Conservation (phyloP, 192 early-diverging fungal genomes). For the Haplosporangium gracile region DNA sequence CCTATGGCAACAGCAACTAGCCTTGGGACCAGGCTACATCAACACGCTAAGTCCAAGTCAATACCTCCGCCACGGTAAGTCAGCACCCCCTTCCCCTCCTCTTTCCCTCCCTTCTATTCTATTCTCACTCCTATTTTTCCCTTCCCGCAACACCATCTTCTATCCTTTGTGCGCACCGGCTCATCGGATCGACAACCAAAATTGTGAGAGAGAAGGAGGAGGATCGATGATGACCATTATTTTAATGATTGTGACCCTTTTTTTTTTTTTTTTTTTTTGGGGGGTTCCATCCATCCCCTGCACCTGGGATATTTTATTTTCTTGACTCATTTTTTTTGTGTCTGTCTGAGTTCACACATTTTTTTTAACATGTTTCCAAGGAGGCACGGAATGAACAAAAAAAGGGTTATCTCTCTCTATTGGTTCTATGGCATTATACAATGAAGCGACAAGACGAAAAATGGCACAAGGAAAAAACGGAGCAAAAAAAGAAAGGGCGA, state of each 20-base stretch:
- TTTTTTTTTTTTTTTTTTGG: neutral
- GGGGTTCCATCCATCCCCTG: neutral
- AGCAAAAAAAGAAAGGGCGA: neutral
- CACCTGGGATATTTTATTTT: neutral
- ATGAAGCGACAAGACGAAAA: neutral
- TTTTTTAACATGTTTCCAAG: neutral
- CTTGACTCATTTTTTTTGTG: constrained; percentile 5
- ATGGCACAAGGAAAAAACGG: neutral
- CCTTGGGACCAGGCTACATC: constrained; percentile 40
- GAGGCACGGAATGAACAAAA: neutral
- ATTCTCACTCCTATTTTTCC: neutral
- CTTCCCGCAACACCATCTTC: neutral
- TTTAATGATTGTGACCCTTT: neutral
- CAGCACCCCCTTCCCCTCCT: neutral
- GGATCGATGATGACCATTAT: constrained; percentile 2
- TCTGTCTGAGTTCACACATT: neutral
- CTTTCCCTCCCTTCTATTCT: neutral
- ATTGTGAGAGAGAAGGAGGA: neutral
- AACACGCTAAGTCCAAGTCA: constrained; percentile 38
- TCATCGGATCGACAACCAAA: neutral
- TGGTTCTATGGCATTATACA: neutral
- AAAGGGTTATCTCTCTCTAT: neutral
- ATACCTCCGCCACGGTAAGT: constrained; percentile 42
- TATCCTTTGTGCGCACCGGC: neutral
- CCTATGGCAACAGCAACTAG: constrained; percentile 47